These are phyloP conservation scores for Dioscorea cayenensis DNA, from an alignment of 116 monocot species.

Conservation along the genomic window DNA sequence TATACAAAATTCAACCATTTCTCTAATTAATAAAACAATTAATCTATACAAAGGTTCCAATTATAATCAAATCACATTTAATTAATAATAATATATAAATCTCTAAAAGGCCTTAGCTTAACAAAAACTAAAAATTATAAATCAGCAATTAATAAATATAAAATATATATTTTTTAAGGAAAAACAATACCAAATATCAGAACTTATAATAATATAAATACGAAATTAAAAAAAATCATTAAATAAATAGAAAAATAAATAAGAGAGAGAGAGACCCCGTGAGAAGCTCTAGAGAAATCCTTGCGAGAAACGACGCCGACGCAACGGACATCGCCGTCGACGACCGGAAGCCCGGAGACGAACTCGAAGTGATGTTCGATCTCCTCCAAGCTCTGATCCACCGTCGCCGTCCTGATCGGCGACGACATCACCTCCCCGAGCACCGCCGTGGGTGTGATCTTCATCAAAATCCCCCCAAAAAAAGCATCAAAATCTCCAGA, in stretches of 20 bases:
- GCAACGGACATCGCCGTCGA: constrained; percentile 57
- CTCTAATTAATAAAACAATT: too few relatives aligned
- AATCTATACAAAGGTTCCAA: too few relatives aligned
- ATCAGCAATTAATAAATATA: too few relatives aligned
- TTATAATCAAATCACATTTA: too few relatives aligned
- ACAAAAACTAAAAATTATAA: too few relatives aligned
- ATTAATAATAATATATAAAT: too few relatives aligned
- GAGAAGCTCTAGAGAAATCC: neutral
- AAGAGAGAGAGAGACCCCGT: neutral
- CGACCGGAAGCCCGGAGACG: constrained; percentile 72
- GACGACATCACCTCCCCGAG: constrained; percentile 71
- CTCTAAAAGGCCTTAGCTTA: too few relatives aligned
- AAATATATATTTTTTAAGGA: neutral
- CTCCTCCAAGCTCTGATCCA: constrained; percentile 75
- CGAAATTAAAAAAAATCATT: too few relatives aligned
- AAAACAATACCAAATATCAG: neutral
- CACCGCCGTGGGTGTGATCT: constrained; percentile 39
- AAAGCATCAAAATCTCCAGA: neutral
- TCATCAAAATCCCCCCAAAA: neutral
- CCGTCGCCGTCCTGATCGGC: constrained; percentile 28
- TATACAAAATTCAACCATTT: too few relatives aligned
- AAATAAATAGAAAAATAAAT: too few relatives aligned
- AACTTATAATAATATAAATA: neutral
- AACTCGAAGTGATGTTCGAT: constrained; percentile 46
- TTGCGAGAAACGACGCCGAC: constrained; percentile 55